A percentile compares a stretch with the other conserved stretches of the same genome.
These are phyloP conservation scores for Byssoonygena ceratinophila DNA, from an alignment of 2,329 filamentous ascomycete species.

Conservation along the genomic window DNA sequence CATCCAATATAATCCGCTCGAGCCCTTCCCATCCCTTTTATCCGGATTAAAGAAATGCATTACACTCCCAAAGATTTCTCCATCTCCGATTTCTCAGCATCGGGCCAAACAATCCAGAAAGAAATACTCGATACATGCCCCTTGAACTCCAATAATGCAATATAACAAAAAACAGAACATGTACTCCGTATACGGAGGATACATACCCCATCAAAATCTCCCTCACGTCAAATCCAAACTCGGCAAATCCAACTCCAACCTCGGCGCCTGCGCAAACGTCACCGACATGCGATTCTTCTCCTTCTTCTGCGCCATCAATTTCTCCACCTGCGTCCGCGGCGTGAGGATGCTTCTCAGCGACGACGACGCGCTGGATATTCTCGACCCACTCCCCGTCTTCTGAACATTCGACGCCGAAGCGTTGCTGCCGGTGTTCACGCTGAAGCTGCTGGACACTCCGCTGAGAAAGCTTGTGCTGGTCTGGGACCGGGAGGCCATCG, in stretches of 20 bases:
- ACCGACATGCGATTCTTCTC: not conserved
- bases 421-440: constrained; percentile 2
- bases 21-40: not conserved
- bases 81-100: too few species aligned
- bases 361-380: constrained; percentile 4
- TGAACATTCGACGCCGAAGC: not conserved
- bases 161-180: too few species aligned
- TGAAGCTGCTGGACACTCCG: constrained; percentile 4
- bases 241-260: constrained; percentile 6
- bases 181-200: too few species aligned
- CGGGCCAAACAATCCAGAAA: not conserved
- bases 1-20: not conserved
- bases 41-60: too few species aligned
- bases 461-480: constrained; percentile 4
- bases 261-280: constrained; percentile 8
- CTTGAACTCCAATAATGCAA: not conserved
- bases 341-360: constrained; percentile 7
- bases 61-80: not conserved
- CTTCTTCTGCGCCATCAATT: constrained; percentile 1
- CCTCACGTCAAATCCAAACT: constrained; percentile 9
- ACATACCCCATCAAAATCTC: not conserved
- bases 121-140: not conserved
- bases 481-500: not conserved
- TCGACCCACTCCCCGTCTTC: not conserved
- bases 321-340: not conserved